Base-by-base conservation (phyloP, 345 rosid species). In the Syzygium oleosum region DNA sequence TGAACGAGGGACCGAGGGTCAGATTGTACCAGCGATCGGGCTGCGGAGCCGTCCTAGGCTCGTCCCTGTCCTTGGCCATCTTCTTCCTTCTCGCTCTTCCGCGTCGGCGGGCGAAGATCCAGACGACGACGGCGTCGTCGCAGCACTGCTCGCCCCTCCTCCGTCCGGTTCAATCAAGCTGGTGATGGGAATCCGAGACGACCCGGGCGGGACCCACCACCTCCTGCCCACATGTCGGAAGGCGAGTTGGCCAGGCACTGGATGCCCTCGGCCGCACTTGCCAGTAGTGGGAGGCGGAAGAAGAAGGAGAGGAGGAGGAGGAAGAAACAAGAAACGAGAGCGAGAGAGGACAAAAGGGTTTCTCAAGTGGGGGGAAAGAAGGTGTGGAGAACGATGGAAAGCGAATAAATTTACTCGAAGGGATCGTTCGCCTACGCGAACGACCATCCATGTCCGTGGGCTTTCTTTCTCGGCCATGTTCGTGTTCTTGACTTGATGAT, bases 1-100 rank as follows among this genome's bases (percentile, higher is more conserved):
- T 93, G 88, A 95, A 94, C 23, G 98, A 96, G 88, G 96, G 87
- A 52, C 96, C 95, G 10, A 96, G 91, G n/a, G 93, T 92, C 0
- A 97, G 92, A 89, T 94, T 92, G 93, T 96, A 97, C 98, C 95
- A 97, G 52, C 93, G 96, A 93, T 95, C 95, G 85, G 98, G 85
- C 88, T 90, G 94, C 19, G 97, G 98, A 19, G 94, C 99, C 4
- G 92, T 90, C 31, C 89, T 90, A 9, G 98, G 96, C 88, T 96
- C 95, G 58, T 94, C 97, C 87, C 85, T 91, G 85, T 93, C 86
- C 89, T 91, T 93, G 80, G 95, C 95, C 98, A 95, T 96, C 52
- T 34, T 19, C 61, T 41, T 73, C 1, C 7, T 68, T 68, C 34
- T 68, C 7, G 13, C 80, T 9, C 61, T 46, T 56, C n/a, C n/a